Evolutionary conservation across 345 rosid species (phyloP).

Genomic region (Lumnitzera racemosa): DNA sequence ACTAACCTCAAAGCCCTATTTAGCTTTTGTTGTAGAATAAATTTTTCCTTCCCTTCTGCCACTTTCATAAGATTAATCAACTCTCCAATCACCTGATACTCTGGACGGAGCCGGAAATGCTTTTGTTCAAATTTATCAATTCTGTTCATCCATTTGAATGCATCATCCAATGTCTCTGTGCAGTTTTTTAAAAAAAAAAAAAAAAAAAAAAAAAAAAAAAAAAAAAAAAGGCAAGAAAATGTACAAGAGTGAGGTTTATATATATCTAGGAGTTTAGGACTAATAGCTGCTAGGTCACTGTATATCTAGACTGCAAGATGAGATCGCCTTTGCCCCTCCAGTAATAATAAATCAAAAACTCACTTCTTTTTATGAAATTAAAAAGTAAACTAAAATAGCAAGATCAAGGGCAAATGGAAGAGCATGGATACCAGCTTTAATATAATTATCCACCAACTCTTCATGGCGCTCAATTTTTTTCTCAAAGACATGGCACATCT

Average conservation of each 20-base stretch:
- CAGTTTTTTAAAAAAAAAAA: neutral
- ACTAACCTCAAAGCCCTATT: slow-evolving; percentile 84
- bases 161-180: slow-evolving; percentile 70
- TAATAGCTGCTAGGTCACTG: neutral
- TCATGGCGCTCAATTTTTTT: slow-evolving; percentile 55
- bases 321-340: no score
- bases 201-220: neutral
- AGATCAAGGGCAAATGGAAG: neutral
- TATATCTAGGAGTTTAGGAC: neutral
- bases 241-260: neutral
- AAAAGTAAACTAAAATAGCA: no score
- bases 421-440: slow-evolving; percentile 34
- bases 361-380: no score
- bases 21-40: slow-evolving; percentile 75
- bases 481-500: slow-evolving; percentile 27
- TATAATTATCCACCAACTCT: slow-evolving; percentile 55
- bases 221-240: neutral
- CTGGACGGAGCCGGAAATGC: slow-evolving; percentile 65
- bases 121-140: slow-evolving; percentile 79
- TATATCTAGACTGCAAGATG: neutral
- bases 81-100: slow-evolving; percentile 88
- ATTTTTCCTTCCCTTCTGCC: slow-evolving; percentile 85
- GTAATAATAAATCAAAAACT: no score
- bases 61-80: slow-evolving; percentile 70
- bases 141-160: slow-evolving; percentile 66